Percentiles rank a stretch among this genome's conserved stretches.
These are phyloP conservation scores for Podila epicladia DNA, from an alignment of 192 early-diverging fungal species.

Conservation along the genomic window DNA sequence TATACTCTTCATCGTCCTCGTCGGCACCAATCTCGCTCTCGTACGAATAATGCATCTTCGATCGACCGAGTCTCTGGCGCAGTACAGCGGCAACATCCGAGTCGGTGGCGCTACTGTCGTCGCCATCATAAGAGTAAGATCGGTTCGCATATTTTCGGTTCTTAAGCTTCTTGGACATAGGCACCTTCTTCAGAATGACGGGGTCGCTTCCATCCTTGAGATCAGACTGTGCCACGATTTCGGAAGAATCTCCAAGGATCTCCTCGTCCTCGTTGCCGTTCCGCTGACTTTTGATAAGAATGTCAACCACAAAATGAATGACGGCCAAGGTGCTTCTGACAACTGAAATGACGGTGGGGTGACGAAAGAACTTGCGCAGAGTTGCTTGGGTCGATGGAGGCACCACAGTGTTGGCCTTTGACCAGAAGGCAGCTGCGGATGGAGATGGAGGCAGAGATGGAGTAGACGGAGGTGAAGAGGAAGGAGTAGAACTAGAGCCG, in stretches of 20 bases:
- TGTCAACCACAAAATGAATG: slow-evolving; percentile 54
- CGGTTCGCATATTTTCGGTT: slow-evolving; percentile 15
- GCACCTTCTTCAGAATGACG: slow-evolving; percentile 21
- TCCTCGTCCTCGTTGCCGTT: slow-evolving; percentile 51
- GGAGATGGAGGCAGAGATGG: slow-evolving; percentile 8
- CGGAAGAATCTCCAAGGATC: not conserved
- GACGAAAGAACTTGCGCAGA: slow-evolving; percentile 36
- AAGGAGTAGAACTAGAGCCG: slow-evolving; percentile 2
- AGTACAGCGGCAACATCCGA: slow-evolving; percentile 13
- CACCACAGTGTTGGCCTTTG: slow-evolving; percentile 44
- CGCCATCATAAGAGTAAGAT: slow-evolving; percentile 31
- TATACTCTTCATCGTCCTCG: slow-evolving; percentile 17
- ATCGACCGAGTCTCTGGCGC: not conserved
- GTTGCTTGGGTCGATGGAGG: slow-evolving; percentile 42
- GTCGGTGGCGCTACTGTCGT: slow-evolving; percentile 43
- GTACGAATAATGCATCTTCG: slow-evolving; percentile 1
- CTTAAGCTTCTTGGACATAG: slow-evolving; percentile 12
- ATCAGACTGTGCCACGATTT: not conserved
- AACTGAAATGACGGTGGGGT: slow-evolving; percentile 49
- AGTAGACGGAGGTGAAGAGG: slow-evolving; percentile 3
- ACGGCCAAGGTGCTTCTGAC: slow-evolving; percentile 43
- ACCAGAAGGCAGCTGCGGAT: slow-evolving; percentile 22
- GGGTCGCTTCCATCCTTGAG: slow-evolving; percentile 6
- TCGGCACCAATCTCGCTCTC: not conserved
- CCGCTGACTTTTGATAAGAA: slow-evolving; percentile 53